Base-by-base conservation (phyloP, 305 asterid species). In the Fraxinus baroniana region DNA sequence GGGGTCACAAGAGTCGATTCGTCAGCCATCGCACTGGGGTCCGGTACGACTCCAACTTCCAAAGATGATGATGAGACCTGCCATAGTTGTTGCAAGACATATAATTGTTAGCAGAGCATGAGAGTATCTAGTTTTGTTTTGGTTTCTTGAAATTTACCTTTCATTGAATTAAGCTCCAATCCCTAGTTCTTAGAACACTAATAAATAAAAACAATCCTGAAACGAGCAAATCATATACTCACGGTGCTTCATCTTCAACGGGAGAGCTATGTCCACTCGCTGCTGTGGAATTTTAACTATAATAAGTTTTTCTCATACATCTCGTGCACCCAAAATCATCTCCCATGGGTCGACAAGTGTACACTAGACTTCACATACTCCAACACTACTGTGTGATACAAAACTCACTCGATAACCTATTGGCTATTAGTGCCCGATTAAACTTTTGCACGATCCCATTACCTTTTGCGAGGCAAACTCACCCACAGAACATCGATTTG, bases 31-130 rank as follows among this genome's bases (percentile, higher is more conserved):
- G 90, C 79, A 83, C 55, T 85, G 77, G 90, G 91, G 44, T 93
- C 98, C 0, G 98, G 98, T 33, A 93, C 97, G 26, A 95, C 96
- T 9, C 97, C 98, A 0, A 89, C 97, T 2, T 95, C 98, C 82
- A 92, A 0, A 3, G 98, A 94, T 2, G 98, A 86, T 10, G 92
- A 87, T 5, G 90, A 87, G 0, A 87, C 81, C 92, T 89, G 89
- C 76, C 26, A 7, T 26, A 26, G 8, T 3, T 28, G n/a, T 55
- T 55, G 66, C 66, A 55, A 55, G 26, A 22, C 3, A 9, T 62
- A 20, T 7, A 10, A 8, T 24, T 26, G 36, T 66, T 64, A 64
- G 73, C 68, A 57, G 5, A 57, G 17, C 22, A 57, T 15, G 7
- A 18, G 0, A n/a, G 26, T 6, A 6, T 18, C 28, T 60, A n/a